Conservation (phyloP, 495 filamentous ascomycete genomes). For the Hypoxylon crocopeplum region DNA sequence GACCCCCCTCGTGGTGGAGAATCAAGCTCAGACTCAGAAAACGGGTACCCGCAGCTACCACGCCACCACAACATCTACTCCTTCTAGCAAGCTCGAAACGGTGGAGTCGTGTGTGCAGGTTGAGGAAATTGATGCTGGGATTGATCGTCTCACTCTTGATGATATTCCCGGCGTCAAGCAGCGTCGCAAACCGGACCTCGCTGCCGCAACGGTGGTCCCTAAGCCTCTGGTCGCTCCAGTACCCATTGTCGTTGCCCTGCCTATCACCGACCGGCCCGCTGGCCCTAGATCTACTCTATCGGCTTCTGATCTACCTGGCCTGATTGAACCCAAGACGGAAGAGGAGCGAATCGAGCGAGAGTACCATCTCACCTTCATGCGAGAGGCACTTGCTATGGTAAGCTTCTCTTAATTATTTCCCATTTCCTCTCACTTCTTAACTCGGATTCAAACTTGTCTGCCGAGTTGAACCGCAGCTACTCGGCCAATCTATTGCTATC, state of each 20-base stretch:
- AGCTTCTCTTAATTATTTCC: slow-evolving; percentile 9
- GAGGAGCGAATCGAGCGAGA: slow-evolving; percentile 35
- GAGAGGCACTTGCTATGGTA: slow-evolving; percentile 74
- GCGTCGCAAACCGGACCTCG: background rate
- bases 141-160: slow-evolving; percentile 23
- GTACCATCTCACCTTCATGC: slow-evolving; percentile 68
- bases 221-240: slow-evolving; percentile 18
- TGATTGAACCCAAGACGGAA: slow-evolving; percentile 39
- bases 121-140: slow-evolving; percentile 6
- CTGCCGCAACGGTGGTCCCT: background rate
- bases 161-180: slow-evolving; percentile 6
- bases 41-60: slow-evolving; percentile 40
- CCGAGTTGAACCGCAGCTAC: too few species aligned
- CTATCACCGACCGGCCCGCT: slow-evolving; percentile 6
- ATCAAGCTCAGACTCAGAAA: slow-evolving; percentile 24
- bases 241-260: slow-evolving; percentile 26
- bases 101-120: background rate
- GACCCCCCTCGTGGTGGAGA: slow-evolving; percentile 25
- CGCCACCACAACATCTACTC: slow-evolving; percentile 5
- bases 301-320: slow-evolving; percentile 24
- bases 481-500: too few species aligned
- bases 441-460: background rate
- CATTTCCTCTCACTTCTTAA: background rate
- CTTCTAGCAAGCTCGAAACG: slow-evolving; percentile 6
- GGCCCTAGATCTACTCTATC: background rate